phyloP scores from a whole-genome alignment of 495 filamentous ascomycete species.

The Penicillium paradoxum region DNA sequence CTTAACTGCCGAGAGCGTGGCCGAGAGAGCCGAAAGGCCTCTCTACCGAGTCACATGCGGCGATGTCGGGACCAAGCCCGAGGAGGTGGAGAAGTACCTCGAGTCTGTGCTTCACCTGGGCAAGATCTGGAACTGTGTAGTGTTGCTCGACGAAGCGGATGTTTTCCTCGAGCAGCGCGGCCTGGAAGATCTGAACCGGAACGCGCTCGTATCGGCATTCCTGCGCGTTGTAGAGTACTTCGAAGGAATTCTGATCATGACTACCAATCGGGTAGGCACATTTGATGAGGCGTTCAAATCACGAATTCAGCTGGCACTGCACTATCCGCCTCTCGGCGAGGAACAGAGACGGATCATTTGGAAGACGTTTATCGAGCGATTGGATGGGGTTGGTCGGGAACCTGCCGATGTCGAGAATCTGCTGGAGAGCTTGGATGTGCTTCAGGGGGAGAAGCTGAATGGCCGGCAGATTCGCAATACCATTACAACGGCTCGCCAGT shows the following conservation, averaged over 20 bases:
- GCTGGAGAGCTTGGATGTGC: conserved; percentile 9
- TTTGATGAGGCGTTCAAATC: conserved; percentile 49
- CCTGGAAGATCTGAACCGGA: conserved; percentile 38
- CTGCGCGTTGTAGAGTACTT: conserved; percentile 57
- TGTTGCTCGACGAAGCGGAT: conserved; percentile 55
- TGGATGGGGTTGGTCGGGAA: background rate
- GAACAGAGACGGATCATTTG: conserved; percentile 32
- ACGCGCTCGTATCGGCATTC: conserved; percentile 50
- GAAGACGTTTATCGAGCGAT: conserved; percentile 28
- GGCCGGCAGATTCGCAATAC: conserved; percentile 29
- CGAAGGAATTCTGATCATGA: conserved; percentile 33
- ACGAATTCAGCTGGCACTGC: conserved; percentile 44
- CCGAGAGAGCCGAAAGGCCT: conserved; percentile 22
- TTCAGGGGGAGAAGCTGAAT: conserved; percentile 32
- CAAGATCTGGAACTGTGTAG: conserved; percentile 42
- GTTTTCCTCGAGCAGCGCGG: conserved; percentile 49
- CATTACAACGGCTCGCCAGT: conserved; percentile 20
- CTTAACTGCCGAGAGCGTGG: conserved; percentile 31
- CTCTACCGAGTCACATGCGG: conserved; percentile 29
- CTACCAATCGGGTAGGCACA: conserved; percentile 40
- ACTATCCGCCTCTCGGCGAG: conserved; percentile 24
- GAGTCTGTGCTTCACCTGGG: conserved; percentile 36
- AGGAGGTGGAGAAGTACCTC: conserved; percentile 39
- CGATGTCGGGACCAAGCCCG: conserved; percentile 34
- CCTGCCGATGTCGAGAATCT: conserved; percentile 9